These are phyloP conservation scores for Nothophytophthora sp. DNA, from an alignment of 352 stramenopile genomes.

Conservation along the genomic window DNA sequence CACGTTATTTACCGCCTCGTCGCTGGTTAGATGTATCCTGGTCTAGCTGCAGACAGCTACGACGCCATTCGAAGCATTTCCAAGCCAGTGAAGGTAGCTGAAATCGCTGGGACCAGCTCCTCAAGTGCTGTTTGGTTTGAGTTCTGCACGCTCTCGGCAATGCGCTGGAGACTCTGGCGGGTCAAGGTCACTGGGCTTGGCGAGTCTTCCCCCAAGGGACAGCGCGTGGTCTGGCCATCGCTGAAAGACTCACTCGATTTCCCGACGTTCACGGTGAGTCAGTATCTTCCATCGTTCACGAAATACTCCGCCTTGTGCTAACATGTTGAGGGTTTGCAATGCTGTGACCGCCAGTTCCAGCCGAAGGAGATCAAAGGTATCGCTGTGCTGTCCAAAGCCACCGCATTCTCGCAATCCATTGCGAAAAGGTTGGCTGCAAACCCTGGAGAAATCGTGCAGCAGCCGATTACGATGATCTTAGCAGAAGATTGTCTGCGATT, in stretches of 20 bases:
- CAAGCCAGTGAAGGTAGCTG: conserved; percentile 8
- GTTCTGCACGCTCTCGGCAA: conserved; percentile 33
- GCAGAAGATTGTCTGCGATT: conserved; percentile 16
- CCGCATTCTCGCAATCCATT: conserved; percentile 10
- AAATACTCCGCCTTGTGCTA: no score
- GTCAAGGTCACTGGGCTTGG: conserved; percentile 7
- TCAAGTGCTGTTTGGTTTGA: conserved; percentile 12
- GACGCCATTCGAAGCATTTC: conserved; percentile 38
- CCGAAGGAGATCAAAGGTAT: not conserved
- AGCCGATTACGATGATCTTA: conserved; percentile 17
- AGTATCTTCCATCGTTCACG: not conserved
- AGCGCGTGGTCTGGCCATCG: conserved; percentile 34
- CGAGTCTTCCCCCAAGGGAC: not conserved
- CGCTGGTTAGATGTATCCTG: conserved; percentile 39
- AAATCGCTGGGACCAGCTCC: not conserved
- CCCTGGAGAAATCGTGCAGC: conserved; percentile 2
- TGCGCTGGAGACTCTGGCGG: conserved; percentile 28
- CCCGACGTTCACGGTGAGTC: conserved; percentile 20
- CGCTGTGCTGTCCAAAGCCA: conserved; percentile 3
- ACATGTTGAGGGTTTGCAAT: no score
- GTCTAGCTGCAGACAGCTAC: conserved; percentile 16
- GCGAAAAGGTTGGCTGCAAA: conserved; percentile 5
- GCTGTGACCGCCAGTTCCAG: not conserved
- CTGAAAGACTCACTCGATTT: conserved; percentile 44
- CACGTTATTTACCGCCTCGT: no score